A percentile compares a stretch with the other conserved stretches of the same genome.
Evolutionary conservation across 2,329 filamentous ascomycete genomes (phyloP).

Genomic region (Zasmidium cellare): DNA sequence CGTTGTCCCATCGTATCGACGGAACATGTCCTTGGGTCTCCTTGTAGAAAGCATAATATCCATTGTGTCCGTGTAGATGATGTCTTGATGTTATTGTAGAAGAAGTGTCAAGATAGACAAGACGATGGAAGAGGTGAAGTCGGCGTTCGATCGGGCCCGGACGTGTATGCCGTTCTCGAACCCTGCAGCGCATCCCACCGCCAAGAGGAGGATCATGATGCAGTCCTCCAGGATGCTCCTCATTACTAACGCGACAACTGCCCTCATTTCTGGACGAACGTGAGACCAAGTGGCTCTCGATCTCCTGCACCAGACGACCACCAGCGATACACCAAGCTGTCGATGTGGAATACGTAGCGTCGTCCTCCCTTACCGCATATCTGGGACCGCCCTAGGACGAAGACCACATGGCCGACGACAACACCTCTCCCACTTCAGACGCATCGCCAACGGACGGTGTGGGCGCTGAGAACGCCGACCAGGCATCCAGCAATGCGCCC

Average conservation of each 20-base stretch:
- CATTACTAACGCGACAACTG: neutral
- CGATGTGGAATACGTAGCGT: neutral
- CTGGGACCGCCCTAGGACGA: neutral
- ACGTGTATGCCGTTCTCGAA: neutral
- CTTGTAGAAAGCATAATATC: no score
- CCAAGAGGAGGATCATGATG: neutral
- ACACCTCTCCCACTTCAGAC: neutral
- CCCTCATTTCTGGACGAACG: neutral
- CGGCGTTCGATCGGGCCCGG: neutral
- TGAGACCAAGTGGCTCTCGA: no score
- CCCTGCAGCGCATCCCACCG: neutral
- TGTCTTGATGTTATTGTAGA: no score
- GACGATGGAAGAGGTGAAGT: neutral
- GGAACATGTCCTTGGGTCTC: no score
- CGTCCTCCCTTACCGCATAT: neutral
- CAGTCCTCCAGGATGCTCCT: neutral
- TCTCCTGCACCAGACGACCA: no score
- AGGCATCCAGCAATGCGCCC: slow-evolving; percentile 12
- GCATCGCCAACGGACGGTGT: neutral
- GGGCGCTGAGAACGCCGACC: neutral
- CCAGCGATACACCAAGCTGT: neutral
- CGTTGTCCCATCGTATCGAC: no score
- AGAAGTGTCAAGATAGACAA: neutral
- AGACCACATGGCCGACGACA: neutral
- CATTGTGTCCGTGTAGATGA: no score